Base-by-base conservation (phyloP, 2,329 filamentous ascomycete species). In the Ramularia collo-cygni region DNA sequence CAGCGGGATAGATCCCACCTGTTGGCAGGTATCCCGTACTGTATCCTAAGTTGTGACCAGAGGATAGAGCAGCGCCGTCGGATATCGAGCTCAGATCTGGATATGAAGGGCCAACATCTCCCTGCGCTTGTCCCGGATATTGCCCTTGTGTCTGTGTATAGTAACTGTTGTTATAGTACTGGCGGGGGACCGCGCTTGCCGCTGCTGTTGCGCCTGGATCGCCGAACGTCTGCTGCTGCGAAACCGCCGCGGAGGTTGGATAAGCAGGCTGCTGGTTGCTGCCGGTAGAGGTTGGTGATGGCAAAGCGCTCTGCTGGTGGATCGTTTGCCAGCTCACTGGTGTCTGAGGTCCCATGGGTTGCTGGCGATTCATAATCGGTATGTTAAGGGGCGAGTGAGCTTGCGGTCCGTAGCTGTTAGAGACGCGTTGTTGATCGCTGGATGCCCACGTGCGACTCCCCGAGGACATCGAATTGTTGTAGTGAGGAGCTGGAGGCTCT, bases 151-250 rank as follows among this genome's bases (percentile, higher is more conserved):
- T 28, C 15, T 36, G 36, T 26, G 43, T 44, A 14, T 37, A 41
- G 28, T 46, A 44, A n/a, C 36, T 35, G 35, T 39, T 42, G 17
- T 36, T 38, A 16, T 37, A 28, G 28, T 47, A 49, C 26, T 38
- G 39, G 9, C 47, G 33, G 12, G 47, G 47, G 9, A 49, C 39
- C 19, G 47, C 41, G 34, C 38, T 49, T 16, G 37, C n/a, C n/a
- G n/a, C 43, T 27, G 44, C 37, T 16, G 38, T 41, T 16, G 44
- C 35, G n/a, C 47, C 47, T 4, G 47, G 40, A 36, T 46, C 47
- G 33, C 47, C 47, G 26, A 47, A 49, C 10, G 32, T 26, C 17
- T 35, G 32, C 15, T 41, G 43, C 30, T 46, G 47, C 9, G 35
- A 30, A 4, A 41, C 40, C 18, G 19, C 31, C 17, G 38, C 33